Conservation (phyloP, 1,284 basidiomycete genomes). For the Marasmius sp. region DNA sequence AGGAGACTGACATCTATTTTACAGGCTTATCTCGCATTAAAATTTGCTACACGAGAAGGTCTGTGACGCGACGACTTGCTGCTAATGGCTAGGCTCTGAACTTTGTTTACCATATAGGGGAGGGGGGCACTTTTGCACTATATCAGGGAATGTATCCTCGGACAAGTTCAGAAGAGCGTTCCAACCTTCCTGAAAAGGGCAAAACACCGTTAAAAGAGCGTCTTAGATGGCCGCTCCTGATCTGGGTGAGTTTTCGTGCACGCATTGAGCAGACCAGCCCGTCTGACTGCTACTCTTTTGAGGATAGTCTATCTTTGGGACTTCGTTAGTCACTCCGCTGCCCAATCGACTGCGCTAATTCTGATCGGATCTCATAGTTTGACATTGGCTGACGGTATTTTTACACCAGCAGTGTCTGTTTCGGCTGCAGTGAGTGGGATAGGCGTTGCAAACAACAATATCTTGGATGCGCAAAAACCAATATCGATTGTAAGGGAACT, state of each 20-base stretch:
- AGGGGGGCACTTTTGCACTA: constrained; percentile 66
- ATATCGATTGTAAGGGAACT: constrained; percentile 54
- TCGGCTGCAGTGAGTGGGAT: constrained; percentile 70
- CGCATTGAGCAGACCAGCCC: neutral
- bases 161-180: constrained; percentile 33
- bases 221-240: constrained; percentile 48
- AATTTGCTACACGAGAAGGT: constrained; percentile 62
- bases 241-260: constrained; percentile 47
- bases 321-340: constrained; percentile 28
- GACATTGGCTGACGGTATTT: constrained; percentile 62
- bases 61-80: constrained; percentile 1
- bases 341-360: neutral
- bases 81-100: neutral
- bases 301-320: constrained; percentile 31
- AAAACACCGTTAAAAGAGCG: constrained; percentile 27
- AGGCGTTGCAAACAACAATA: constrained; percentile 53
- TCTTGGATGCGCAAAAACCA: constrained; percentile 44
- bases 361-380: constrained; percentile 30
- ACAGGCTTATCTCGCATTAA: constrained; percentile 54
- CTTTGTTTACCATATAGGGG: constrained; percentile 35
- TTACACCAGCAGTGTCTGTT: constrained; percentile 68
- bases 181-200: constrained; percentile 40
- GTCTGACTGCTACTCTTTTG: neutral
- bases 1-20: neutral
- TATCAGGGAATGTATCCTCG: constrained; percentile 53